These are phyloP conservation scores for Hypomyces perniciosus DNA, from an alignment of 2,329 filamentous ascomycete species.

Conservation along the genomic window DNA sequence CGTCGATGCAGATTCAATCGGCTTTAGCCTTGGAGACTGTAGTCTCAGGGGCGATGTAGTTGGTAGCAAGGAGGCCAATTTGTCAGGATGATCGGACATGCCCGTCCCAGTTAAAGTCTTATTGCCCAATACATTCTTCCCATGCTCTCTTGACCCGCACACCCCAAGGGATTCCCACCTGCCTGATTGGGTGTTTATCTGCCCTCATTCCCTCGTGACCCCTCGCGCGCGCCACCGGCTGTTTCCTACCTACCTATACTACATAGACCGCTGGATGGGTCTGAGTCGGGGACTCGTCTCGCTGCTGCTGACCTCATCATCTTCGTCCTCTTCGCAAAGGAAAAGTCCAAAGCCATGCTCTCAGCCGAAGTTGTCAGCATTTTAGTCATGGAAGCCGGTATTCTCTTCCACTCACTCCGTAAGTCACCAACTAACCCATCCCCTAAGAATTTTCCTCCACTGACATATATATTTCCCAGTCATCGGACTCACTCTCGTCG, in stretches of 20 bases:
- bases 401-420: constrained; percentile 69
- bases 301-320: neutral
- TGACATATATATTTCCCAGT: constrained; percentile 32
- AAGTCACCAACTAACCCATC: constrained; percentile 23
- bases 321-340: constrained; percentile 1
- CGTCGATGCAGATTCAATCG: no score
- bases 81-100: no score
- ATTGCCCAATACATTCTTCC: no score
- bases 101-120: no score
- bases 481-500: constrained; percentile 58
- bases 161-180: no score
- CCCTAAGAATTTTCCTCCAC: neutral
- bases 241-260: no score
- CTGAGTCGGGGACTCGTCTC: no score
- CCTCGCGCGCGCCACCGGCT: neutral
- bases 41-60: no score
- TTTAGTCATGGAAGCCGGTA: constrained; percentile 65
- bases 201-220: neutral
- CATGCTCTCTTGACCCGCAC: no score
- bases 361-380: constrained; percentile 52
- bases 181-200: no score
- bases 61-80: no score
- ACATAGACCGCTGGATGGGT: neutral
- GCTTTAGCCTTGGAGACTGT: no score
- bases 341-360: constrained; percentile 21